Conservation (phyloP, 345 rosid species). For the Geranium brycei region DNA sequence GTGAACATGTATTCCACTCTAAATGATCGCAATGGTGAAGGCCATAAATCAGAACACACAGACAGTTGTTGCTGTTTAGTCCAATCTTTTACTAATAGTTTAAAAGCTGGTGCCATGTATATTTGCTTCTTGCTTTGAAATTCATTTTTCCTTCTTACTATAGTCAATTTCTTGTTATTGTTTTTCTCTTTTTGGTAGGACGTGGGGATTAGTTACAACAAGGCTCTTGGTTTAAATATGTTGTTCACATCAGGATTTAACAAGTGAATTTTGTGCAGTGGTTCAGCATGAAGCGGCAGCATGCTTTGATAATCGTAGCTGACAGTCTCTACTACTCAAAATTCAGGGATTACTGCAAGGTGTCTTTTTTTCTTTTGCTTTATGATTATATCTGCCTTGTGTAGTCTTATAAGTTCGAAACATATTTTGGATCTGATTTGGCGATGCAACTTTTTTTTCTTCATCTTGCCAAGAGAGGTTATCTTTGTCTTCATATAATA, state of each 20-base stretch:
- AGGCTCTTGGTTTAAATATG: background rate
- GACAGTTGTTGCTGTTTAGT: no score
- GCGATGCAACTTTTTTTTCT: no score
- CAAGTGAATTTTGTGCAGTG: conserved; percentile 48
- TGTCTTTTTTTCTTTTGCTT: conserved; percentile 7
- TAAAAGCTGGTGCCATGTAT: no score
- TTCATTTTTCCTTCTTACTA: no score
- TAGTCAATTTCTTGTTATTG: no score
- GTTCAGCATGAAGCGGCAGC: conserved; percentile 97
- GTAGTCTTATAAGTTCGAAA: no score
- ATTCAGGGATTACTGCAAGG: conserved; percentile 90
- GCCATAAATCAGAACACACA: background rate
- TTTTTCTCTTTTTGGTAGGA: background rate
- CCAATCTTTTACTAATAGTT: no score
- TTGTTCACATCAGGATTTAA: background rate
- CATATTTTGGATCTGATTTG: no score
- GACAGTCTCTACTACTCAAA: conserved; percentile 84
- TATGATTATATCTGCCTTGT: no score
- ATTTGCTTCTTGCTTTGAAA: no score
- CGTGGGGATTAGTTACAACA: background rate
- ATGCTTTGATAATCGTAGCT: conserved; percentile 85
- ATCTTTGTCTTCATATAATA: no score
- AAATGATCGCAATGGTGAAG: background rate
- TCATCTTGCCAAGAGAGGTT: no score
- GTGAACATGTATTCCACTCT: background rate